Evolutionary conservation across 805 yeast genomes (phyloP), one percentile per base, ranked within the genome.

Genomic region (Myxozyma neglecta): DNA sequence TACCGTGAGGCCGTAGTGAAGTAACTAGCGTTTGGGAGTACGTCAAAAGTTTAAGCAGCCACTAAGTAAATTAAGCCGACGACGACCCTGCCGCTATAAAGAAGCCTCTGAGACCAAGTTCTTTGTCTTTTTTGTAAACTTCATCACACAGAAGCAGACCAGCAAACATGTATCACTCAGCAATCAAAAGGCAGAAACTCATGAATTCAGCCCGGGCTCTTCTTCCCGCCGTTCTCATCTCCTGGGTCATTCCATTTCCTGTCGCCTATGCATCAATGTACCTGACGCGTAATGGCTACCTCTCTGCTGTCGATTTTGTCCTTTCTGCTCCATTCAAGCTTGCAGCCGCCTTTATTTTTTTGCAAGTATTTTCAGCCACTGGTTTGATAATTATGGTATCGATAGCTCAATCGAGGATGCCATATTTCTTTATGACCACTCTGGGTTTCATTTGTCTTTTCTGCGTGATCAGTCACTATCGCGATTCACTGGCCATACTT

Each of bases 221-320:
- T 10, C 56, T 53, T 35, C 57, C 61, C 20, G 57, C 53, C 18
- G 57, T 58, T 20, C 16, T 58, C 42, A 39, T 58, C 36, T 58
- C 61, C 18, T 58, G 61, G 57, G 14, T 53, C 18, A 44, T 58
- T 13, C 61, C 61, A 8, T 58, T 58, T 37, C 61, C 61, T 13
- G 57, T 54, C n/a, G 61, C 61, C 18, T 58, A 49, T 20, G 61
- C 57, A 4, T 52, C 57, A 11, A 20, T 37, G 37, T n/a, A 42
- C 45, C 47, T 45, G 29, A 18, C 42, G 29, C 40, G 44, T 45
- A 14, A 24, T 18, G 57, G 55, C 40, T 50, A 35, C 55, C 16
- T 18, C 32, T 49, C 60, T 10, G 60, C 60, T 16, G 35, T 56
- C 42, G 51, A 35, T 39, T 42, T 56, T 36, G 6, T 50, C 5